These are phyloP conservation scores for Saccharomyces eubayanus DNA, from an alignment of 805 yeast genomes.

Conservation along the genomic window DNA sequence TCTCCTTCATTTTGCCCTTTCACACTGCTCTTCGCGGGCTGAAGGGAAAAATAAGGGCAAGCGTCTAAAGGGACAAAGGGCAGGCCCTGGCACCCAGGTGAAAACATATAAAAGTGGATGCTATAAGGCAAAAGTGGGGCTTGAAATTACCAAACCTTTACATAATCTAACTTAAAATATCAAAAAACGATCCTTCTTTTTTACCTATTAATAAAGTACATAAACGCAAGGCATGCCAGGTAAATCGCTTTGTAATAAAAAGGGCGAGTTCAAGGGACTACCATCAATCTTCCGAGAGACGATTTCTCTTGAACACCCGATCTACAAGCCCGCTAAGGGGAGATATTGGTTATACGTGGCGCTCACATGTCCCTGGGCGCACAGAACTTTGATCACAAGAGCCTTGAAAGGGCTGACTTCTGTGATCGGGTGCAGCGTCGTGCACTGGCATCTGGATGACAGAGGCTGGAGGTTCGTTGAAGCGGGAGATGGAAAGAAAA, in stretches of 20 bases:
- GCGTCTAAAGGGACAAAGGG: too few relatives aligned
- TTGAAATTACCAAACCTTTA: too few relatives aligned
- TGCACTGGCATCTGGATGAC: conserved; percentile 79
- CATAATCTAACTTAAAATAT: too few relatives aligned
- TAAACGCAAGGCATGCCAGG: conserved; percentile 3
- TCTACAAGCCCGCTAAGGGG: conserved; percentile 60
- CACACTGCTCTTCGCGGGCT: too few relatives aligned
- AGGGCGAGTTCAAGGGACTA: conserved; percentile 47
- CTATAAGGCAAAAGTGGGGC: too few relatives aligned
- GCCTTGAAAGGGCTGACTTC: conserved; percentile 59
- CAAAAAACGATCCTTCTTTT: too few relatives aligned
- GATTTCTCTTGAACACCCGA: conserved; percentile 46
- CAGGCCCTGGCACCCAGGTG: too few relatives aligned
- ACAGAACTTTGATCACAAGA: conserved; percentile 65
- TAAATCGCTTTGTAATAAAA: conserved; percentile 22
- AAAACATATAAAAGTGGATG: too few relatives aligned
- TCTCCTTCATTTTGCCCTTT: too few relatives aligned
- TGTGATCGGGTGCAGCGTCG: conserved; percentile 61
- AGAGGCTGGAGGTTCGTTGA: conserved; percentile 75
- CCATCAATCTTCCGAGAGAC: conserved; percentile 48
- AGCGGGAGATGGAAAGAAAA: conserved; percentile 4
- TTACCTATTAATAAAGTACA: too few relatives aligned
- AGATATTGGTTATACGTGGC: conserved; percentile 82
- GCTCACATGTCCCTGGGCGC: conserved; percentile 90
- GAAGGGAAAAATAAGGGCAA: too few relatives aligned